Base-by-base conservation (phyloP, 805 yeast genomes). In the Yarrowia deformans region DNA sequence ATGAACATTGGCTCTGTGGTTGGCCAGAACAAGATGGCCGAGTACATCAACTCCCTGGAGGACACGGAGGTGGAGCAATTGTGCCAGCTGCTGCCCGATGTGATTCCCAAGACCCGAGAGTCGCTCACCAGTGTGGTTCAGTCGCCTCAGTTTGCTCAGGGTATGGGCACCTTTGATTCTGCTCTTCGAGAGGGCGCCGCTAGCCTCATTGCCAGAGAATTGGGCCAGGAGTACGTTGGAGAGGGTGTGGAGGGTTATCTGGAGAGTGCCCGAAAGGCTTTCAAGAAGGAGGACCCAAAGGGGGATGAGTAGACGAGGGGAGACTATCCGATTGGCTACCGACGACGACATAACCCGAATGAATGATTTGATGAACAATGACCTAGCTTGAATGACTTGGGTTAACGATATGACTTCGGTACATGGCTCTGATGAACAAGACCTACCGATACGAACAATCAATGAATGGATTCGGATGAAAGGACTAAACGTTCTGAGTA, bases 171-270 rank as follows among this genome's bases (percentile, higher is more conserved):
- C 66, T 75, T 87, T 69, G 77, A 83, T 67, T 76, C 76, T 40
- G 85, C 82, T 37, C 75, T 87, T 56, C 29, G 61, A 34, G 75
- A 85, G 12, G 84, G 85, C 35, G 60, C 71, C 35, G 73, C 77
- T 39, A 70, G 73, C 13, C 86, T 86, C 50, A 80, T 87, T 48
- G 78, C 89, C 40, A 81, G 79, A 69, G 80, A 84, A 48, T 78
- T 86, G 50, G 84, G 82, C n/a, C 79, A 79, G 72, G 81, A 79
- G 7, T 87, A 87, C 71, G 67, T 75, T 10, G 89, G 88, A 10
- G 89, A 87, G 74, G 89, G 89, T 0, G 76, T 86, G 43, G 83
- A 80, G 45, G 83, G 83, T 14, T 86, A 85, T 70, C 75, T 87
- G 71, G 72, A 75, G 18, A 86, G 85, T 5, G 75, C 83, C 12